These are phyloP conservation scores for Dysphania ambrosioides DNA, from an alignment of 148 eudicot genomes.

Conservation along the genomic window DNA sequence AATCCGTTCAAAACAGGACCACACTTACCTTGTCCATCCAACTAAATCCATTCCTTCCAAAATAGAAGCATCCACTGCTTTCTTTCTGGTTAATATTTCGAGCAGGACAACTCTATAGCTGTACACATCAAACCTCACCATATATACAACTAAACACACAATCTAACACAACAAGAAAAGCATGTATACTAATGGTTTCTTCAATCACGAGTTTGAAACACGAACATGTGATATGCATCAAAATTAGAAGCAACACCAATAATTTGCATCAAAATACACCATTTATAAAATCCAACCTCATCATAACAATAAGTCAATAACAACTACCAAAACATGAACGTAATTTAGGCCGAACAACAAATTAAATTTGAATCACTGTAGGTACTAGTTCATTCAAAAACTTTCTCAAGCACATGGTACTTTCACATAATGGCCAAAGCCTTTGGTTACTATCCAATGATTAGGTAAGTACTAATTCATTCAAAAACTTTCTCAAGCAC, in stretches of 20 bases:
- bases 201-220: too few relatives aligned
- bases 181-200: too few relatives aligned
- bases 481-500: too few relatives aligned
- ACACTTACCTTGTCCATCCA: constrained; percentile 46
- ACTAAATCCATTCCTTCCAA: constrained; percentile 46
- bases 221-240: neutral
- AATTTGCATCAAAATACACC: neutral
- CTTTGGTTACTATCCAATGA: too few relatives aligned
- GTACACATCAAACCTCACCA: constrained; percentile 55
- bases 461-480: too few relatives aligned
- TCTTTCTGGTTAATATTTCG: constrained; percentile 61
- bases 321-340: neutral
- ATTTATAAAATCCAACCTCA: neutral
- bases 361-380: too few relatives aligned
- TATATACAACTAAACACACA: neutral
- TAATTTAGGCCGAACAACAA: too few relatives aligned
- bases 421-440: too few relatives aligned
- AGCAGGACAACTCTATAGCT: constrained; percentile 82
- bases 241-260: neutral
- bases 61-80: constrained; percentile 49
- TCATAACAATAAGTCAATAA: neutral
- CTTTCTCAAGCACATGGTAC: too few relatives aligned
- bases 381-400: too few relatives aligned
- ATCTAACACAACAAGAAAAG: neutral
- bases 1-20: constrained; percentile 44